Conservation (phyloP, 208 protist species). For the Tritrichomonas musculus region DNA sequence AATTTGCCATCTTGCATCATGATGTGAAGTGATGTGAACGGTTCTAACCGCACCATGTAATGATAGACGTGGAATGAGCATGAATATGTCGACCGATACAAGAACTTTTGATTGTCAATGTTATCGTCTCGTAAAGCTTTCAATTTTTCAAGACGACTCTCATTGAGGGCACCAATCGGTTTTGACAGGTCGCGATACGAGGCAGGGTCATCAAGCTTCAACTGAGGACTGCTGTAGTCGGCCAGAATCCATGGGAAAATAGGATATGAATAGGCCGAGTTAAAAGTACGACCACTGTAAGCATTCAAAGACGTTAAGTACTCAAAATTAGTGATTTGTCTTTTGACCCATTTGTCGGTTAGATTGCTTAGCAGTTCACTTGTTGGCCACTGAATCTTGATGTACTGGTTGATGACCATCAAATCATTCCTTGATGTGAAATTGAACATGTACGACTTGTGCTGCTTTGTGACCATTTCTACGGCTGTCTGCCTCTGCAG, state of each 20-base stretch:
- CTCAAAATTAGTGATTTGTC: background rate
- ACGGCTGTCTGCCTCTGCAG: background rate
- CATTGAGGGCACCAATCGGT: background rate
- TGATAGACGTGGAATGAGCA: background rate
- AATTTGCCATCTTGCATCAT: conserved; percentile 32
- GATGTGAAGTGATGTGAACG: conserved; percentile 45
- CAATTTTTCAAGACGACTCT: background rate
- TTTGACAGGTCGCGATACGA: background rate
- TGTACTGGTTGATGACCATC: background rate
- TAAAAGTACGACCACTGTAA: background rate
- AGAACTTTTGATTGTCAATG: background rate
- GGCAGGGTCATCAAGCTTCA: background rate
- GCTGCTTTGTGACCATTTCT: background rate
- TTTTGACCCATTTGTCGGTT: background rate
- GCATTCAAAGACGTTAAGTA: background rate
- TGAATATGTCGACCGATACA: background rate
- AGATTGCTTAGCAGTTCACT: background rate
- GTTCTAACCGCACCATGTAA: conserved; percentile 37
- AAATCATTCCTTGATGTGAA: background rate
- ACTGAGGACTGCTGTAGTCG: background rate
- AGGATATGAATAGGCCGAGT: no score
- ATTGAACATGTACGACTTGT: background rate
- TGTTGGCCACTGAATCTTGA: background rate
- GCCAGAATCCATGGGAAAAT: background rate
- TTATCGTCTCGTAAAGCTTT: background rate